Evolutionary conservation across 768 basidiomycete species (phyloP), one percentile per base, ranked within the genome.

Genomic region (Boletus pseudopeckii): DNA sequence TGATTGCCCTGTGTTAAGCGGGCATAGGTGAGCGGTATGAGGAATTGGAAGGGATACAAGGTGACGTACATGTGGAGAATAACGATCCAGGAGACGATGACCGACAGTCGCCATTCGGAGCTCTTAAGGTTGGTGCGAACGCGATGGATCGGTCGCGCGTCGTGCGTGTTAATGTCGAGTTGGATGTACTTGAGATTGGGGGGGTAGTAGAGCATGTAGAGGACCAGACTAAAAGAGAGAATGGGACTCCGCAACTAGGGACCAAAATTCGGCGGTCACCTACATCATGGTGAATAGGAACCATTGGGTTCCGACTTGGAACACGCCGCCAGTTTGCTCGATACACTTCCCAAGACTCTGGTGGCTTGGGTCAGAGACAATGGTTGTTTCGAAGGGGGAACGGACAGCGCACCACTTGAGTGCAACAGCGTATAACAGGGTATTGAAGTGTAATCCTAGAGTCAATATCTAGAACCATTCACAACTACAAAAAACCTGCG

Each of bases 161-260:
- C 76, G 38, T 79, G 72, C 0, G 70, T 56, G 50, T 77, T 71
- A n/a, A 75, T 63, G 46, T 74, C 70, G 9, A 78, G 61, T 44
- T 76, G 71, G 44, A 72, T 71, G 65, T 85, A 90, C 72, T 95
- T 97, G 65, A 88, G 82, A 62, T 90, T 83, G 7, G 78, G 72
- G 0, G 97, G 97, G 68, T 92, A 98, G 75, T 94, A 98, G 38
- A 89, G 74, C 75, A 99, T 85, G 73, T 90, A 98, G 2, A 99
- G 81, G 0, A 95, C 78, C 53, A 98, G 77, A 41, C 95, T 98
- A 11, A 59, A 34, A 17, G 8, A n/a, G 7, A 26, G 14, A 20
- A 43, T 17, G 24, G 47, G 14, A 48, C 30, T 41, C 22, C 17
- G 37, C 4, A n/a, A 42, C n/a, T 45, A 26, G 34, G 18, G 14